phyloP scores from a whole-genome alignment of 805 yeast species.

The Candida yuanshanica region DNA sequence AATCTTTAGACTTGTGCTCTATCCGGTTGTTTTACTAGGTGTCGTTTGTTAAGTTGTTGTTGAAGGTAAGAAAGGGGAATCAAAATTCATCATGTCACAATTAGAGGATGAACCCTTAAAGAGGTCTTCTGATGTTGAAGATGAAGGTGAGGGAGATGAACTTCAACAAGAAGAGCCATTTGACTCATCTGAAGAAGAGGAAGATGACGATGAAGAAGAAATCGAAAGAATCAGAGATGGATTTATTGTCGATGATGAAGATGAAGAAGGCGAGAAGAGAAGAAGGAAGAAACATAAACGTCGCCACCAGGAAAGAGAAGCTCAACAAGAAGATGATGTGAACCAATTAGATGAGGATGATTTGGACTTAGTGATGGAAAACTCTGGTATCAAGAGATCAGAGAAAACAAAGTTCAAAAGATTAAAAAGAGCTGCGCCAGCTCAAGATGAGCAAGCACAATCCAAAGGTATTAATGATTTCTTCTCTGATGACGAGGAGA shows the following conservation, averaged over 20 bases:
- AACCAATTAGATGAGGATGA: conserved; percentile 92
- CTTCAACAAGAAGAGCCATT: conserved; percentile 29
- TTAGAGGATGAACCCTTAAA: conserved; percentile 16
- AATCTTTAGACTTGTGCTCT: no score
- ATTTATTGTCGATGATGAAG: conserved; percentile 90
- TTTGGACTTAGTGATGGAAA: conserved; percentile 84
- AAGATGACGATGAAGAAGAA: conserved; percentile 89
- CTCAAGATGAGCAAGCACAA: conserved; percentile 18
- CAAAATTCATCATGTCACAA: conserved; percentile 13
- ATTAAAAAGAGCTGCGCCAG: conserved; percentile 65
- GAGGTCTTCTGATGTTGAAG: conserved; percentile 19
- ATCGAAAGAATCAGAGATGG: conserved; percentile 80
- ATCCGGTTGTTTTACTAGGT: neutral
- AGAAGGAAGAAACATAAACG: conserved; percentile 35
- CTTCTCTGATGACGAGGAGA: conserved; percentile 37
- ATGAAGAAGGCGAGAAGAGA: conserved; percentile 48
- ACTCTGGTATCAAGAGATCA: conserved; percentile 58
- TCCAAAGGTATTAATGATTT: conserved; percentile 30
- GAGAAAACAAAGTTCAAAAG: conserved; percentile 52
- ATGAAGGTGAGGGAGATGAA: conserved; percentile 38
- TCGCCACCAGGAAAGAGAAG: conserved; percentile 32
- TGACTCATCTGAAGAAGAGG: conserved; percentile 88
- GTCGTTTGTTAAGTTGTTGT: neutral
- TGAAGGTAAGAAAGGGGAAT: neutral
- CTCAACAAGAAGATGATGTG: conserved; percentile 46